Evolutionary conservation across 2,329 filamentous ascomycete species (phyloP).

Genomic region (Aspergillus sp.): DNA sequence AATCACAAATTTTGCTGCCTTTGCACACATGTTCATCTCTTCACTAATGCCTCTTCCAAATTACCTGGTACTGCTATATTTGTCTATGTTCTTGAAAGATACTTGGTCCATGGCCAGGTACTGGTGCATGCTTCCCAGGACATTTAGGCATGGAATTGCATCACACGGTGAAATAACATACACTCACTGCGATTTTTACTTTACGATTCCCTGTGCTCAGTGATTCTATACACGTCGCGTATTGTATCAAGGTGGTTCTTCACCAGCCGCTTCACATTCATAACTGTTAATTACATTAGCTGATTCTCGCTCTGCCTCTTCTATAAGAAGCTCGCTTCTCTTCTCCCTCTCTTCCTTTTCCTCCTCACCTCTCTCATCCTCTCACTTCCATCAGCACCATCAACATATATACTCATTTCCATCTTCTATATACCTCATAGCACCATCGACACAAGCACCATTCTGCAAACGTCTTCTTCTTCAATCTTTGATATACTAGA

Average conservation of each 20-base stretch:
- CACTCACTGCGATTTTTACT: background rate
- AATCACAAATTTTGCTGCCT: no score
- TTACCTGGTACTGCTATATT: no score
- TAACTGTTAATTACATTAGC: background rate
- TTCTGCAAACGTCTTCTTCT: no score
- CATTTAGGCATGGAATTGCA: no score
- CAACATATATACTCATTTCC: background rate
- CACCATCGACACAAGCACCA: no score
- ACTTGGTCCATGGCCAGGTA: no score
- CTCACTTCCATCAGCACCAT: background rate
- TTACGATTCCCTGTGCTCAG: background rate
- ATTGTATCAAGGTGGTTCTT: background rate
- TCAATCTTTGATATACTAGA: no score
- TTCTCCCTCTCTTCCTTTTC: background rate
- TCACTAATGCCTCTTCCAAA: no score
- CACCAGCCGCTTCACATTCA: background rate
- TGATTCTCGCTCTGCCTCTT: background rate
- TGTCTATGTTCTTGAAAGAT: no score
- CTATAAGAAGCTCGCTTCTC: background rate
- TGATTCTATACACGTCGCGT: background rate
- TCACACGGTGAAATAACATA: no score
- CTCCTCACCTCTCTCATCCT: background rate
- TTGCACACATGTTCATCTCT: accelerated
- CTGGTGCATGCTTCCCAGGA: no score
- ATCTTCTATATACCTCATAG: background rate